Percentiles rank a stretch among this genome's conserved stretches.
phyloP scores from a whole-genome alignment of 352 stramenopile species.

The Achlya hypogyna region DNA sequence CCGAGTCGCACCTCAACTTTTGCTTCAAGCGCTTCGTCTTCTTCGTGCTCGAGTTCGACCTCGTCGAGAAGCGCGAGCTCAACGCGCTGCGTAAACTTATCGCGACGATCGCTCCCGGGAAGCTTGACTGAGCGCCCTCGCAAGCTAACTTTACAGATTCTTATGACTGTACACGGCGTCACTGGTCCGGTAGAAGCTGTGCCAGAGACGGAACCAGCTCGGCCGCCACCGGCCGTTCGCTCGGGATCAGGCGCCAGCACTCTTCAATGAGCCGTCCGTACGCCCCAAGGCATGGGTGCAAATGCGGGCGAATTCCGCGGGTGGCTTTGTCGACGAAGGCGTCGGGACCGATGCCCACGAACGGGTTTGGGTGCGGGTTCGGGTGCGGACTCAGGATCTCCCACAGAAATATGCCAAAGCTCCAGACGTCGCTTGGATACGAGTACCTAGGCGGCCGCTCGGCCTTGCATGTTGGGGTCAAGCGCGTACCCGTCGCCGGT shows the following conservation, averaged over 20 bases:
- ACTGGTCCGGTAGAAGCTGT: background rate
- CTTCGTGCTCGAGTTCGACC: constrained; percentile 89
- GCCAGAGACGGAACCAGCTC: background rate
- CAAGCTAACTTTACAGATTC: background rate
- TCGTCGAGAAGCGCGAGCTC: constrained; percentile 91
- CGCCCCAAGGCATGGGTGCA: background rate
- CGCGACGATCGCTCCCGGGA: constrained; percentile 27
- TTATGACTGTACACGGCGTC: background rate
- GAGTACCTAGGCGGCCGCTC: constrained; percentile 3
- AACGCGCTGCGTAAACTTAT: constrained; percentile 91
- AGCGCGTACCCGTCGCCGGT: background rate
- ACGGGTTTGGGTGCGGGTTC: constrained; percentile 1
- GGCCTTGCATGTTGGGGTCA: background rate
- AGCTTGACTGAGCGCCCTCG: background rate
- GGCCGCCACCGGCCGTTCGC: background rate
- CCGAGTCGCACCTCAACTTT: constrained; percentile 92
- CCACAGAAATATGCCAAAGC: constrained; percentile 19
- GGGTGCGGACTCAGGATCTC: background rate
- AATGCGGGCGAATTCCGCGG: background rate
- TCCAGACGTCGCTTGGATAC: constrained; percentile 20
- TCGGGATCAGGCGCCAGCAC: constrained; percentile 20
- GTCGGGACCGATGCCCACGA: background rate
- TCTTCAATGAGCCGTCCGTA: background rate
- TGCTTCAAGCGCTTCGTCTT: constrained; percentile 97
- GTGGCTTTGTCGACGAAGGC: constrained; percentile 4